These are phyloP conservation scores for Posidonia oceanica DNA, from an alignment of 116 monocot species.

Conservation along the genomic window DNA sequence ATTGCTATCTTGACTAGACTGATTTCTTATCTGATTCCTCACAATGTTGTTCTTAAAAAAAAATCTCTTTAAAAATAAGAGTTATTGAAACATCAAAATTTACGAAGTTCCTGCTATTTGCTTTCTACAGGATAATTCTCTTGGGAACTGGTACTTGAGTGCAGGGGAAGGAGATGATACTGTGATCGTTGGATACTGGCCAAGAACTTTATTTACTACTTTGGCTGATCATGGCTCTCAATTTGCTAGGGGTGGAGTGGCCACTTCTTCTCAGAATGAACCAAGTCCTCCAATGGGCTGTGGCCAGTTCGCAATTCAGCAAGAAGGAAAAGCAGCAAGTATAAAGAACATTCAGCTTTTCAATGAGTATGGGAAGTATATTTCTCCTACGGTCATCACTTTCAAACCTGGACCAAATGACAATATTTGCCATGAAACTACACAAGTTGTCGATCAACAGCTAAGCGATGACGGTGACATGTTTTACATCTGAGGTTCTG, in stretches of 20 bases:
- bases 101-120: neutral
- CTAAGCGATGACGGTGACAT: neutral
- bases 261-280: neutral
- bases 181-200: slow-evolving; percentile 8
- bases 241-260: neutral
- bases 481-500: slow-evolving; percentile 7
- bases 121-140: neutral
- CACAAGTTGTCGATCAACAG: neutral
- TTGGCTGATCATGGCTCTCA: slow-evolving; percentile 3
- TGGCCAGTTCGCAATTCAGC: neutral
- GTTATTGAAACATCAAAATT: neutral
- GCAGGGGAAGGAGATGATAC: neutral
- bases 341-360: neutral
- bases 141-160: neutral
- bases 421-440: neutral
- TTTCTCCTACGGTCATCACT: neutral
- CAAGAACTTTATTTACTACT: slow-evolving; percentile 5
- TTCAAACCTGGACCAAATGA: neutral
- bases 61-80: neutral
- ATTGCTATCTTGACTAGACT: too few species aligned
- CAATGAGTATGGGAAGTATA: neutral
- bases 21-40: too few species aligned
- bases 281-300: slow-evolving; percentile 10
- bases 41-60: neutral
- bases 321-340: slow-evolving; percentile 5